These are phyloP conservation scores for Pseudoturritis turrita DNA, from an alignment of 345 rosid species.

Conservation along the genomic window DNA sequence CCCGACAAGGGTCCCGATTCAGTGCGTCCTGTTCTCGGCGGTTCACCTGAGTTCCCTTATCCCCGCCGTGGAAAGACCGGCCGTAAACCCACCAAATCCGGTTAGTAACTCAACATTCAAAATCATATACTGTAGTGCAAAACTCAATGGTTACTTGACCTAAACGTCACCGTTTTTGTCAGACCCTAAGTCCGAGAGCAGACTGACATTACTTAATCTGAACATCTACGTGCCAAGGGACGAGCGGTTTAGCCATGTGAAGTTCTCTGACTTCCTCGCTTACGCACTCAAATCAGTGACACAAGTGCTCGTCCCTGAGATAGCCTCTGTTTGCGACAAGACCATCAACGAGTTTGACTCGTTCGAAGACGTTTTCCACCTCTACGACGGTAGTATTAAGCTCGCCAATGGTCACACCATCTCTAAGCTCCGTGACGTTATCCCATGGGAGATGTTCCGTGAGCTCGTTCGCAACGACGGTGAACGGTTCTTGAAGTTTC, in stretches of 20 bases:
- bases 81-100: slow-evolving; percentile 57
- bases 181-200: slow-evolving; percentile 66
- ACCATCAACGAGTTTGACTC: slow-evolving; percentile 81
- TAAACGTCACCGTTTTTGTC: slow-evolving; percentile 14
- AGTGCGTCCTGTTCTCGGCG: slow-evolving; percentile 73
- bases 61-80: slow-evolving; percentile 91
- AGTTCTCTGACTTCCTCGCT: slow-evolving; percentile 87
- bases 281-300: slow-evolving; percentile 62
- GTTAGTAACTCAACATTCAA: slow-evolving; percentile 34
- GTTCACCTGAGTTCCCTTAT: slow-evolving; percentile 59
- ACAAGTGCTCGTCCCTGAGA: slow-evolving; percentile 67
- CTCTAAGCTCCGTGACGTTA: slow-evolving; percentile 47
- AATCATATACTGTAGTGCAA: neutral
- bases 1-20: slow-evolving; percentile 61
- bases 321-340: slow-evolving; percentile 60
- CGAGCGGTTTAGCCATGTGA: slow-evolving; percentile 69
- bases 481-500: slow-evolving; percentile 65
- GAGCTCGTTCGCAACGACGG: slow-evolving; percentile 86
- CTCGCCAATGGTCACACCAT: slow-evolving; percentile 33
- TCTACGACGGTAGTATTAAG: slow-evolving; percentile 65
- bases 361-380: slow-evolving; percentile 57
- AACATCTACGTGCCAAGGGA: slow-evolving; percentile 89
- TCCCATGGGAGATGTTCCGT: slow-evolving; percentile 86
- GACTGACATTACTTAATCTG: slow-evolving; percentile 63
- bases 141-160: slow-evolving; percentile 5